Base-by-base conservation (phyloP, 208 protist species). In the Leishmania mexicana region DNA sequence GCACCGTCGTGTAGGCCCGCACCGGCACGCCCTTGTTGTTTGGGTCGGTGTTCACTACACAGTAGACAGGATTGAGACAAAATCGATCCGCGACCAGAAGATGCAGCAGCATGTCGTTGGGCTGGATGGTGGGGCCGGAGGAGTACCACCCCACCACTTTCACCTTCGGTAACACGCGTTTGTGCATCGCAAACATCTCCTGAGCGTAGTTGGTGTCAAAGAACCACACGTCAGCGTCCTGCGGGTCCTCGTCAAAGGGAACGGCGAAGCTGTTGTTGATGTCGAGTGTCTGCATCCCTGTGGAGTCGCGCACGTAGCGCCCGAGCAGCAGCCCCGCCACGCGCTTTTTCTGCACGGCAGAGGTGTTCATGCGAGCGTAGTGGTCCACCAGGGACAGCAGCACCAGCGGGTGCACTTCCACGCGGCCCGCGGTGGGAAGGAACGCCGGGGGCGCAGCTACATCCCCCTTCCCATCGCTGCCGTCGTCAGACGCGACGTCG, bases 121-220 rank as follows among this genome's bases (percentile, higher is more conserved):
- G 80, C 80, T 98, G 93, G 53, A 99, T 99, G 21, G 91, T 92
- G 45, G 99, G 99, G 13, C 99, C 99, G 57, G 99, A 99, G 81
- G 97, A 99, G 91, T 99, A 99, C 99, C 99, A 99, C 35, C 99
- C 99, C 21, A 99, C 98, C 57, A 99, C 94, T 83, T 94, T 95
- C 79, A 99, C 98, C 78, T 94, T 86, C n/a, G 99, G 98, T 92
- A 99, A 98, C 54, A 99, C 99, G 87, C 99, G 99, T 68, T 98
- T 97, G 88, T 99, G 99, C 99, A 99, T 99, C 40, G 74, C 78
- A 78, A 97, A 99, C 99, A 99, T 99, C 71, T 99, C 96, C 89
- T 98, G 92, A 0, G 94, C 93, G 85, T 97, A 98, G 85, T 96
- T 97, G 8, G 90, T 97, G 93, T 99, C 99, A 35, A 99, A 93